Base-by-base conservation (phyloP, 2,329 filamentous ascomycete species). In the Penicillium sp. region DNA sequence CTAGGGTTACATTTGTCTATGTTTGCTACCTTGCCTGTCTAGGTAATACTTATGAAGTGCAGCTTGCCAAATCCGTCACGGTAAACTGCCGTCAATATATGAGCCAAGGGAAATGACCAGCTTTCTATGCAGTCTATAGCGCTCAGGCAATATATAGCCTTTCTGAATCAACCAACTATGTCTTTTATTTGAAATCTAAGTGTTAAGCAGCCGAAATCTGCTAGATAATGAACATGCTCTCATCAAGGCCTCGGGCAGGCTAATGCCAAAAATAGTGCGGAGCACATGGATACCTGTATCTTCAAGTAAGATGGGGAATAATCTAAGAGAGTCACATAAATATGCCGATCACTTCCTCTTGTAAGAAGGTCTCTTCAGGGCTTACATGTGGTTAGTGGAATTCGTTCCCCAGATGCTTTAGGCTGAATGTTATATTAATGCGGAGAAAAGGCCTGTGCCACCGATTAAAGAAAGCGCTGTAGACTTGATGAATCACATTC, bases 341-440 rank as follows among this genome's bases (percentile, higher is more conserved):
- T 23, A 11, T 48, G 43, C 39, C 29, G 49, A 58, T 57, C 53
- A 10, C 42, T 58, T 36, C 49, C 46, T 8, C 14, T 34, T 45
- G 36, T 14, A 35, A 48, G 3, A 23, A 35, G n/a, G 19, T 41
- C 7, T 29, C 26, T 16, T 30, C 13, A 18, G 39, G n/a, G 26
- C n/a, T 3, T 7, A 18, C 23, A n/a, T 47, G 11, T 16, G 32
- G 13, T 34, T 1, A n/a, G 14, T 40, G 14, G 2, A 30, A 23
- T 26, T 13, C n/a, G 29, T 16, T 38, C 23, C 7, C 9, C 10
- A 11, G 32, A 16, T 45, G 16, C 11, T 45, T 38, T 45, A 46
- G 48, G 30, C 40, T 30, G 16, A 45, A 13, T 29, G 35, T 19
- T 40, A 30, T 26, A 26, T 42, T 26, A 16, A 41, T 14, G 14